Conservation (phyloP, 2,329 filamentous ascomycete genomes). For the Epichloe gansuensis region DNA sequence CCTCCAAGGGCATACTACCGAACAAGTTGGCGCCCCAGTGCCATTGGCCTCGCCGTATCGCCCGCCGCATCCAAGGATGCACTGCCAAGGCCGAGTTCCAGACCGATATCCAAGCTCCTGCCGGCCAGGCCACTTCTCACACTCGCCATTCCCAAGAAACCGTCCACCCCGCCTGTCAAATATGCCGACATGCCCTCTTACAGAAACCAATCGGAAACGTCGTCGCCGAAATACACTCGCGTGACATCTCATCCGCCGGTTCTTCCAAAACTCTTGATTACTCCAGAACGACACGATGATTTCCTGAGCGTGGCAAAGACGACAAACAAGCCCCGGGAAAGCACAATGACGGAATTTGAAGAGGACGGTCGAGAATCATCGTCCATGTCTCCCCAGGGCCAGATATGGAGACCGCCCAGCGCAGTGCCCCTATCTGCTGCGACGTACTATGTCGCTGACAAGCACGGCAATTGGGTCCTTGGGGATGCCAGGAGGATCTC, state of each 20-base stretch:
- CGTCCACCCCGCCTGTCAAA: background rate
- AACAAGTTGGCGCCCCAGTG: conserved; percentile 21
- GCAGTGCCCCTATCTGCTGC: conserved; percentile 31
- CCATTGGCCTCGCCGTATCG: conserved; percentile 34
- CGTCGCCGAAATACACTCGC: conserved; percentile 8
- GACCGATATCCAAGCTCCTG: conserved; percentile 30
- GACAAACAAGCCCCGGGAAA: conserved; percentile 20
- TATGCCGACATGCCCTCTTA: background rate
- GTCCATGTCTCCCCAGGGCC: conserved; percentile 22
- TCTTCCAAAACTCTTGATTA: conserved; percentile 18
- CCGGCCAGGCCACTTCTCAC: conserved; percentile 33
- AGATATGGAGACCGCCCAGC: conserved; percentile 38
- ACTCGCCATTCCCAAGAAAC: conserved; percentile 1
- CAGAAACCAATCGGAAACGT: background rate
- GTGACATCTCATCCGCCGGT: conserved; percentile 11
- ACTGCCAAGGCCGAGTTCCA: conserved; percentile 12
- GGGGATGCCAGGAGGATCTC: conserved; percentile 23
- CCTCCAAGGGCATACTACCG: conserved; percentile 14
- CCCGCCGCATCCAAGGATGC: conserved; percentile 13
- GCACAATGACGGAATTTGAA: conserved; percentile 40
- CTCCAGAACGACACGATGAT: conserved; percentile 7
- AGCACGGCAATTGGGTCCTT: conserved; percentile 40
- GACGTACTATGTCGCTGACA: conserved; percentile 38
- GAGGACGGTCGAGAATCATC: conserved; percentile 28
- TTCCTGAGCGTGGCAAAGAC: background rate